Percentiles rank a stretch among this genome's conserved stretches.
Conservation (phyloP, 2,329 filamentous ascomycete species). For the Metarhizium brunneum region DNA sequence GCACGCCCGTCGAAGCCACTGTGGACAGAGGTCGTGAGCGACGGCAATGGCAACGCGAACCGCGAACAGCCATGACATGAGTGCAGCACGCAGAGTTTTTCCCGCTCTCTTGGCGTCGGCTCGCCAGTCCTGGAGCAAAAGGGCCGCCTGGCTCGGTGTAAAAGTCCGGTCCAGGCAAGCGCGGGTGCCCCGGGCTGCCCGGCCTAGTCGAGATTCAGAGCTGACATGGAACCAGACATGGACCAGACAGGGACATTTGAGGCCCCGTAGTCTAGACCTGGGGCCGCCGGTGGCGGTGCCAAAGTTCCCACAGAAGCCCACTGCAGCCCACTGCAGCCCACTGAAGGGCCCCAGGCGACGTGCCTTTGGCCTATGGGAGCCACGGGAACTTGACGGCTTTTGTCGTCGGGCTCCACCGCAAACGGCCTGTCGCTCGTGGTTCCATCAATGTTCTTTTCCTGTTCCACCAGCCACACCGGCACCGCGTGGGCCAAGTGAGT, state of each 20-base stretch:
- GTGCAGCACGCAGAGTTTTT: too few species aligned
- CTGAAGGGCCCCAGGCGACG: background rate
- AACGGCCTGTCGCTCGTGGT: background rate
- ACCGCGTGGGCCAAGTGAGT: background rate
- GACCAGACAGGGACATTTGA: too few species aligned
- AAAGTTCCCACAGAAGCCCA: background rate
- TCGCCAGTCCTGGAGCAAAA: too few species aligned
- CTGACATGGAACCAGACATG: too few species aligned
- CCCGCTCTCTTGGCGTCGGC: too few species aligned
- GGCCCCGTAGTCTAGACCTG: background rate
- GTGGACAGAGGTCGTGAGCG: background rate
- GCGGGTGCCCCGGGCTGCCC: background rate
- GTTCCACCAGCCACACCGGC: background rate
- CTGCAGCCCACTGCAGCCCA: too few species aligned
- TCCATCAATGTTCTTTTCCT: background rate
- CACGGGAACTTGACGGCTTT: background rate
- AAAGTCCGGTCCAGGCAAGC: background rate
- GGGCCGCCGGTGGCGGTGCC: background rate
- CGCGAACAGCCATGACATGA: too few species aligned
- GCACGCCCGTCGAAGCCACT: background rate
- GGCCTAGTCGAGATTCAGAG: background rate
- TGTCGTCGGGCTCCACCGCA: constrained; percentile 1
- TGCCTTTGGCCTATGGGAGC: background rate
- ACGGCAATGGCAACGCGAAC: background rate
- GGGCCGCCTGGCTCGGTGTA: too few species aligned